phyloP scores from a whole-genome alignment of 352 stramenopile species.

The Globisporangium sylvaticum region DNA sequence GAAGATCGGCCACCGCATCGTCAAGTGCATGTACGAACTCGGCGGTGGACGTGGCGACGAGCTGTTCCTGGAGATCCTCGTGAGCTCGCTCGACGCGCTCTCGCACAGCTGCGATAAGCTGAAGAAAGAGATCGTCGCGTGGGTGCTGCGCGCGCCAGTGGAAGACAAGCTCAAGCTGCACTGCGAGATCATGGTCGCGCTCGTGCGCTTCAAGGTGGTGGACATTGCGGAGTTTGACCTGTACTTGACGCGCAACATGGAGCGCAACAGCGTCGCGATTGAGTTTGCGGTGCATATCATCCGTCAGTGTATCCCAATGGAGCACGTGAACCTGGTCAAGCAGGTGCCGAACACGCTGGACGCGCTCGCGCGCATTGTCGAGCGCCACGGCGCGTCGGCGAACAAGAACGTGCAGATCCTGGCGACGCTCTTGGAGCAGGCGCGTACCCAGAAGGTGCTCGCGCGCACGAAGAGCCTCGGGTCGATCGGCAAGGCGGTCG shows the following conservation, averaged over 20 bases:
- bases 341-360: conserved; percentile 94
- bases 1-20: conserved; percentile 95
- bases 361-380: conserved; percentile 80
- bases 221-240: conserved; percentile 91
- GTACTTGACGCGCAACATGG: conserved; percentile 94
- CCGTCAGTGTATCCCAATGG: conserved; percentile 87
- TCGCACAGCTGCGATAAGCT: conserved; percentile 91
- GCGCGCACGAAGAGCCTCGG: conserved; percentile 44
- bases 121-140: conserved; percentile 92
- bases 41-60: conserved; percentile 85
- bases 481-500: conserved; percentile 39
- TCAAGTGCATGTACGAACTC: conserved; percentile 97
- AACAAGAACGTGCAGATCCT: conserved; percentile 89
- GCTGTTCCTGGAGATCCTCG: conserved; percentile 93
- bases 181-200: conserved; percentile 93
- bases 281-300: conserved; percentile 97
- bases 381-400: conserved; percentile 65
- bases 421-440: conserved; percentile 73
- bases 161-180: conserved; percentile 95
- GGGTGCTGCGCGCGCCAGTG: conserved; percentile 92
- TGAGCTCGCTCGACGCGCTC: conserved; percentile 92
- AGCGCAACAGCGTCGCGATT: conserved; percentile 93
- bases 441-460: conserved; percentile 49
- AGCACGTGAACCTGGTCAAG: conserved; percentile 88
- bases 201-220: conserved; percentile 94